Percentiles rank a stretch among this genome's conserved stretches.
Conservation (phyloP, 495 filamentous ascomycete species). For the Penicillium odoratum region DNA sequence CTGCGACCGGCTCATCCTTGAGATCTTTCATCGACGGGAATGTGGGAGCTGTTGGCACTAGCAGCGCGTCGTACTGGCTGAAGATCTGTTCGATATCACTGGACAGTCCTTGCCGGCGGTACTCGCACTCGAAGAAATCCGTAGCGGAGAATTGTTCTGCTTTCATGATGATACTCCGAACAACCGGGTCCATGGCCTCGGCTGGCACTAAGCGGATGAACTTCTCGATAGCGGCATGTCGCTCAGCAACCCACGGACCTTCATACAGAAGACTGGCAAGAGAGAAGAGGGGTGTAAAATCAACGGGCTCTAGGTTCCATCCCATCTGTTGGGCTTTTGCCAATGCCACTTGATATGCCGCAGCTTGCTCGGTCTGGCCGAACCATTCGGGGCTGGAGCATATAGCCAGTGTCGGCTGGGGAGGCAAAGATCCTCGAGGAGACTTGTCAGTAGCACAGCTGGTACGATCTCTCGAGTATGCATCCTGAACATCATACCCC, state of each 20-base stretch:
- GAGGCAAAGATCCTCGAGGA: conserved; percentile 53
- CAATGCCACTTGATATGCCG: conserved; percentile 40
- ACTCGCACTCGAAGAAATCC: conserved; percentile 16
- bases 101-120: conserved; percentile 16
- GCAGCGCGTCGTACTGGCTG: conserved; percentile 52
- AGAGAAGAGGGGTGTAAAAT: conserved; percentile 45
- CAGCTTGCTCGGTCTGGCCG: conserved; percentile 46
- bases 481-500: conserved; percentile 53
- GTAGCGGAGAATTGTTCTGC: conserved; percentile 18
- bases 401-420: conserved; percentile 37
- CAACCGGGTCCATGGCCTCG: conserved; percentile 18
- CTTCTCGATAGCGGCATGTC: conserved; percentile 18
- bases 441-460: background rate
- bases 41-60: conserved; percentile 61
- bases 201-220: conserved; percentile 6
- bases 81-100: conserved; percentile 11
- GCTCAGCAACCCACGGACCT: conserved; percentile 22
- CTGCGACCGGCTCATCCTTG: conserved; percentile 51
- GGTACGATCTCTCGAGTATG: conserved; percentile 55
- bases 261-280: conserved; percentile 20
- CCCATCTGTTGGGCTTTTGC: conserved; percentile 37
- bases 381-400: conserved; percentile 40
- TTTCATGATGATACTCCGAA: conserved; percentile 19
- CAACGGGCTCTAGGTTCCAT: conserved; percentile 44
- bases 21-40: conserved; percentile 61